Evolutionary conservation across 202 grass and related monocot species (phyloP).

Genomic region (Carex arenaria): DNA sequence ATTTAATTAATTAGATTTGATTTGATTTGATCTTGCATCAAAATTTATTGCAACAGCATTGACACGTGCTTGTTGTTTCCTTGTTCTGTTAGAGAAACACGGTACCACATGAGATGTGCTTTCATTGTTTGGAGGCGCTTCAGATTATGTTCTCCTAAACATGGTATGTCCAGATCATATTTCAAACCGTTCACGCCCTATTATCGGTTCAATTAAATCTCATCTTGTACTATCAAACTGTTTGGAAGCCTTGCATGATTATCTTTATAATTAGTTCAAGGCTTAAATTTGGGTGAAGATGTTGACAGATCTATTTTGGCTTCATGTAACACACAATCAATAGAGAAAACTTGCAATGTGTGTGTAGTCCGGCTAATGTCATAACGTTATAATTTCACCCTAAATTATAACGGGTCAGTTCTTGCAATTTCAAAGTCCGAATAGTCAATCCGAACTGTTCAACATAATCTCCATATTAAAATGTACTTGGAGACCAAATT

Average conservation of each 20-base stretch:
- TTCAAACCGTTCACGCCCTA: neutral
- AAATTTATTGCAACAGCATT: neutral
- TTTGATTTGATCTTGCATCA: neutral
- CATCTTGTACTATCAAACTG: neutral
- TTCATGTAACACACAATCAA: too few relatives aligned
- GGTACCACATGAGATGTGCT: neutral
- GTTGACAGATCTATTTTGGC: too few relatives aligned
- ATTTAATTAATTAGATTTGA: neutral
- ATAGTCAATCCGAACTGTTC: too few relatives aligned
- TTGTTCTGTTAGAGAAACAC: neutral
- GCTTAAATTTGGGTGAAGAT: too few relatives aligned
- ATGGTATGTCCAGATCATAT: neutral
- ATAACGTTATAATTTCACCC: too few relatives aligned
- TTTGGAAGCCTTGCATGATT: neutral
- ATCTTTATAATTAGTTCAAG: neutral
- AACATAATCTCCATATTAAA: too few relatives aligned
- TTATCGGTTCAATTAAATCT: neutral
- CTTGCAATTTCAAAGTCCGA: too few relatives aligned
- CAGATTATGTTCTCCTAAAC: neutral
- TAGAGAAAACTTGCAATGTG: too few relatives aligned
- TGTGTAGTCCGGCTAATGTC: too few relatives aligned
- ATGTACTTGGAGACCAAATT: too few relatives aligned
- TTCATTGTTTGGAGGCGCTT: neutral
- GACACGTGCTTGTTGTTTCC: conserved; percentile 1
- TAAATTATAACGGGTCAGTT: too few relatives aligned